Evolutionary conservation across 2,329 filamentous ascomycete species (phyloP), one percentile per base, ranked within the genome.

Genomic region (Ceratocystis smalleyi): DNA sequence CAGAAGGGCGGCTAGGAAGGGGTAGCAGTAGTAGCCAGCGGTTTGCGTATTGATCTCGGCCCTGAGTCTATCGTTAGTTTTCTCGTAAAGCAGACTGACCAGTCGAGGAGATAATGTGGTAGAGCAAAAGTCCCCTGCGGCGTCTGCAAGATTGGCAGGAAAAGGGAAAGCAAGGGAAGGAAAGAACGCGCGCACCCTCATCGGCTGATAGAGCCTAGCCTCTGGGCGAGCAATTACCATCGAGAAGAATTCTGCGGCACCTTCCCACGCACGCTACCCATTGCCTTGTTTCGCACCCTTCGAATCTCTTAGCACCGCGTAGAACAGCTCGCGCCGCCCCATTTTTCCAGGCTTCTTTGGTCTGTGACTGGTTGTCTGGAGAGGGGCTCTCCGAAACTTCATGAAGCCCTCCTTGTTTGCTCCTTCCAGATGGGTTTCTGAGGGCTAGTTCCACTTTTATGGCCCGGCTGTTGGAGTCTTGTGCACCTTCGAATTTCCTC

Each of bases 401-500:
- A 40, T 40, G 43, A 8, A 57, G 54, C 54, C 35, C 35, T 57
- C 24, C 54, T n/a, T 32, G 54, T 24, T 17, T 54, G 60, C 27
- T 62, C 60, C 45, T 62, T 47, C 60, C 47, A 40, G 35, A 40
- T 30, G 45, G 15, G 24, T 27, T 49, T 61, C 59, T 61, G 47
- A 5, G 19, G 47, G 47, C 5, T 1, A 6, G 24, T n/a, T n/a
- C 47, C 40, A 59, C 43, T 24, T 59, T 62, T 61, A 27, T 62
- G 62, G 30, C 10, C 68, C 4, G 68, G 69, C 66, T 67, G 35
- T 40, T 40, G 35, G 10, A 40, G 35, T 40, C 35, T 40, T 40
- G 35, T 40, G 8, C 62, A 64, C 64, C 64, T 57, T 69, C 64
- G 68, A 71, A 74, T 71, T 73, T 35, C 7, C 55, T 24, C 40